These are phyloP conservation scores for Dipteronia dyeriana DNA, from an alignment of 345 rosid species.

Conservation along the genomic window DNA sequence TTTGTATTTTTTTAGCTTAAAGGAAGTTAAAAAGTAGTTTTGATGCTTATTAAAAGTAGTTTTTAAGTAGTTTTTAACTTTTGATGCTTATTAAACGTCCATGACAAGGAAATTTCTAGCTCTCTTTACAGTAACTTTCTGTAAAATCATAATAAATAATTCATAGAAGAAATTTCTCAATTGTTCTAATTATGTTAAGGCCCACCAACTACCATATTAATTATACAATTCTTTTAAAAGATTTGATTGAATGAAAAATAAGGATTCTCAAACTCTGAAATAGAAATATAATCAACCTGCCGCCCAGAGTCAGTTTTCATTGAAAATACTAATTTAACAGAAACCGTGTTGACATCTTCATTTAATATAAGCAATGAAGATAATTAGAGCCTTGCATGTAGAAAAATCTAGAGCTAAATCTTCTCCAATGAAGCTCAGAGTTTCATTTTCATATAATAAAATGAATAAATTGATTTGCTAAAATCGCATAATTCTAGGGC, in stretches of 20 bases:
- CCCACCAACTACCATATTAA: background rate
- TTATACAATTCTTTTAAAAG: background rate
- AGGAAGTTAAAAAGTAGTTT: background rate
- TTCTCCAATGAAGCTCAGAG: background rate
- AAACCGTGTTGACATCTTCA: slow-evolving; percentile 29
- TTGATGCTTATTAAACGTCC: background rate
- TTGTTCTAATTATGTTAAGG: background rate
- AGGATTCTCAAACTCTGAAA: slow-evolving; percentile 3
- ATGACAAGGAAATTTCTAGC: background rate
- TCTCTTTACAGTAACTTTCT: background rate
- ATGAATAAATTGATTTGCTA: background rate
- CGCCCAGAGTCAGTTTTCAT: slow-evolving; percentile 16
- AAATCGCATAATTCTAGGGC: slow-evolving; percentile 15
- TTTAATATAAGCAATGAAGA: background rate
- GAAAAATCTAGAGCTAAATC: slow-evolving; percentile 11
- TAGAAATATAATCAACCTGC: background rate
- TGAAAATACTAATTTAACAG: slow-evolving; percentile 19
- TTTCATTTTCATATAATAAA: background rate
- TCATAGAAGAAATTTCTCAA: background rate
- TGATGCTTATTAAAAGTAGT: background rate
- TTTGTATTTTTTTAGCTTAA: too few species aligned
- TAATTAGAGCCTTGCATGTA: background rate
- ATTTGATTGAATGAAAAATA: slow-evolving; percentile 9
- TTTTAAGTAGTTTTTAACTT: too few species aligned
- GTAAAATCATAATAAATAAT: slow-evolving; percentile 4